Evolutionary conservation across 2,329 filamentous ascomycete genomes (phyloP).

Genomic region (Trichoderma lentiforme): DNA sequence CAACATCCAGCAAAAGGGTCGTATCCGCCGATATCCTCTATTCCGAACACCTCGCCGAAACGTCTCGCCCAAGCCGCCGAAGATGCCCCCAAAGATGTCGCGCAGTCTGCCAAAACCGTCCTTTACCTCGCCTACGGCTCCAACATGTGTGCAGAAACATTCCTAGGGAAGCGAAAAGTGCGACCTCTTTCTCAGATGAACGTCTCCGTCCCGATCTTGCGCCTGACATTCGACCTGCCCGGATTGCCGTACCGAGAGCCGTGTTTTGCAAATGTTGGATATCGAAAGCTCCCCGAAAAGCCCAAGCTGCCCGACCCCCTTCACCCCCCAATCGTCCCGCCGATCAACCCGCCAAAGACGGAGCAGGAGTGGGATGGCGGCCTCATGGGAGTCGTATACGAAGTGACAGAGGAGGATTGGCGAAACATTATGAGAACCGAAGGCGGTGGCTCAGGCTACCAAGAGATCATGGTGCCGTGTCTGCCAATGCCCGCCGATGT

Average conservation of each 20-base stretch:
- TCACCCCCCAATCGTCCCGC: slow-evolving; percentile 31
- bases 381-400: slow-evolving; percentile 90
- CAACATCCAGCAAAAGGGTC: slow-evolving; percentile 23
- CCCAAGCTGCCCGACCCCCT: slow-evolving; percentile 34
- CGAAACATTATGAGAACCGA: slow-evolving; percentile 85
- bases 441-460: slow-evolving; percentile 80
- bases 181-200: slow-evolving; percentile 76
- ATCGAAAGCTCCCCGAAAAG: slow-evolving; percentile 50
- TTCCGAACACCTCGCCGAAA: slow-evolving; percentile 31
- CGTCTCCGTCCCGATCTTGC: slow-evolving; percentile 74
- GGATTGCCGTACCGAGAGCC: slow-evolving; percentile 85
- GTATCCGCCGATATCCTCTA: slow-evolving; percentile 32
- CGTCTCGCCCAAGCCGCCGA: slow-evolving; percentile 32
- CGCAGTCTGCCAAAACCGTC: slow-evolving; percentile 47
- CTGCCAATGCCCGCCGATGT: slow-evolving; percentile 59
- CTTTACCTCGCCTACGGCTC: slow-evolving; percentile 90
- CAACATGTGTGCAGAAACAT: slow-evolving; percentile 78
- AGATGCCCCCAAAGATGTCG: slow-evolving; percentile 24
- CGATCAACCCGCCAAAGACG: slow-evolving; percentile 23
- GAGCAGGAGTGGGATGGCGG: slow-evolving; percentile 66
- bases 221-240: slow-evolving; percentile 79
- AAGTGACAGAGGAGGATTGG: slow-evolving; percentile 81
- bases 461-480: slow-evolving; percentile 78
- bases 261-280: slow-evolving; percentile 81
- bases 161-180: slow-evolving; percentile 74